Evolutionary conservation across 805 yeast species (phyloP).

Genomic region (Saturnispora sanitii): DNA sequence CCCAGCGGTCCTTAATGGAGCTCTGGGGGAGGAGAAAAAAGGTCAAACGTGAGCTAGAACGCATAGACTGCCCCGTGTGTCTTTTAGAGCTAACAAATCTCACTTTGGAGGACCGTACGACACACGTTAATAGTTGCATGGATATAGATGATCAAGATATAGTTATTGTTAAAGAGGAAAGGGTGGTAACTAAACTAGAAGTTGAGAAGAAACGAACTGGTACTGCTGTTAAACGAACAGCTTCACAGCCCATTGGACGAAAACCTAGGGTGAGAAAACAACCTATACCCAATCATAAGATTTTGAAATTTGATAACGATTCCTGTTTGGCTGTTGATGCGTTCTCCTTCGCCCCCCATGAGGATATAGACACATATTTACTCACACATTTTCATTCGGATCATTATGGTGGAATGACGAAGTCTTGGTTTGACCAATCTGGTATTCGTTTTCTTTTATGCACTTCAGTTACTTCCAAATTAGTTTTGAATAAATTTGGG

Average conservation of each 20-base stretch:
- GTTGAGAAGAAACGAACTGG: neutral
- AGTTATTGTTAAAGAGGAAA: neutral
- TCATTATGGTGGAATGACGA: constrained; percentile 81
- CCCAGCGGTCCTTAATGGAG: constrained; percentile 3
- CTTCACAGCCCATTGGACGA: neutral
- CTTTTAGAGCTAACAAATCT: constrained; percentile 28
- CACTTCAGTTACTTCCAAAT: constrained; percentile 55
- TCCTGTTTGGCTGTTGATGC: constrained; percentile 53
- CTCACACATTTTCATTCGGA: constrained; percentile 87
- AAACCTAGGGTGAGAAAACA: constrained; percentile 16
- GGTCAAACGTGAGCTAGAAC: constrained; percentile 7
- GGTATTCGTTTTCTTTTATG: constrained; percentile 53
- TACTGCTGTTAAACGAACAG: neutral
- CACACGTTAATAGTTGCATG: constrained; percentile 50
- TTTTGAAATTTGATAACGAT: constrained; percentile 31
- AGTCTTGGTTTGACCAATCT: constrained; percentile 50
- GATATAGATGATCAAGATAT: constrained; percentile 13
- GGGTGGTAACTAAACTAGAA: neutral
- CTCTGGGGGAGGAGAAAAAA: constrained; percentile 1
- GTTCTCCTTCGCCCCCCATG: constrained; percentile 40
- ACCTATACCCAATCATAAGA: constrained; percentile 47
- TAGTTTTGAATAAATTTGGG: constrained; percentile 43
- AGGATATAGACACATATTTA: constrained; percentile 42
- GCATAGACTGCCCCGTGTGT: constrained; percentile 46
- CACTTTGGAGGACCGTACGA: constrained; percentile 33